Conservation (phyloP, 208 protist species). For the Tritrichomonas foetus region DNA sequence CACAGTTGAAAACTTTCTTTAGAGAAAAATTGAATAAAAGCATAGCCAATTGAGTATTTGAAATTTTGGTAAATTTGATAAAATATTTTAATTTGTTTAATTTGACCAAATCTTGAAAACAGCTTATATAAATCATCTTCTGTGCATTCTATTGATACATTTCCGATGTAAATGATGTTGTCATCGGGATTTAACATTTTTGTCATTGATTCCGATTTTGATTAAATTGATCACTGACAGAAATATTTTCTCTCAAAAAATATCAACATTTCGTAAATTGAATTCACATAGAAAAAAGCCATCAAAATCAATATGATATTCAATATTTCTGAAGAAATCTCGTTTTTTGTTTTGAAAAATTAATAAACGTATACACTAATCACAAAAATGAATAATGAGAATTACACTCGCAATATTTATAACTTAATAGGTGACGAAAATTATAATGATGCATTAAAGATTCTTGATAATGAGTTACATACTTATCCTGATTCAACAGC, state of each 20-base stretch:
- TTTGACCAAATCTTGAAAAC: background rate
- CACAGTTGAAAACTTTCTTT: background rate
- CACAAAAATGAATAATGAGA: no score
- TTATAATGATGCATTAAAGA: background rate
- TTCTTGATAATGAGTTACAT: background rate
- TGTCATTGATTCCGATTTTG: no score
- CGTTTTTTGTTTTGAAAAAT: no score
- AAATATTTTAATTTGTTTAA: constrained; percentile 29
- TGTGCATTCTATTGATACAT: background rate
- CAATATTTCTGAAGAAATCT: no score
- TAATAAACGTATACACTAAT: no score
- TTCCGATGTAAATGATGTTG: background rate
- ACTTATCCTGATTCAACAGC: background rate
- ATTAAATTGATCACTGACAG: no score
- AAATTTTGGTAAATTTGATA: background rate
- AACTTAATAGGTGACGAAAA: background rate
- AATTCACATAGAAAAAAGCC: no score
- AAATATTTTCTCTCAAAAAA: no score
- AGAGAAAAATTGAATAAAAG: background rate
- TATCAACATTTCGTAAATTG: no score
- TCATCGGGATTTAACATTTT: no score
- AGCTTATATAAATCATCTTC: background rate
- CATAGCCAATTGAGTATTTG: background rate
- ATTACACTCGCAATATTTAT: constrained; percentile 10
- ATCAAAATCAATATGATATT: no score